Base-by-base conservation (phyloP, 495 filamentous ascomycete genomes). In the Penicillium psychrofluorescens region DNA sequence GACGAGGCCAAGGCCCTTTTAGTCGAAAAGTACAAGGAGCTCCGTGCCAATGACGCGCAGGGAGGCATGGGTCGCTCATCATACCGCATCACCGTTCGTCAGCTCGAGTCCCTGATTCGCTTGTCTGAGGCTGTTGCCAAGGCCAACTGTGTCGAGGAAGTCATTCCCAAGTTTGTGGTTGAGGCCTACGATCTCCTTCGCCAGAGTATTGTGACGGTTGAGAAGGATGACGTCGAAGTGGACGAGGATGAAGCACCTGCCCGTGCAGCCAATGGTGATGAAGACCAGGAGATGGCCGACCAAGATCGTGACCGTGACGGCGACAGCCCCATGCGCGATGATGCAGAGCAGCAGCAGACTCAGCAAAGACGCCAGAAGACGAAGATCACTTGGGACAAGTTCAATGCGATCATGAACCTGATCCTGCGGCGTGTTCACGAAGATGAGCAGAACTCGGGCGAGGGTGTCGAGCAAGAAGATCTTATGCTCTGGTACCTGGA, bases 181-280 rank as follows among this genome's bases (percentile, higher is more conserved):
- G 92, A 99, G 62, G 92, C 90, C 2, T 95, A 82, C 57, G 84
- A 90, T 40, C 76, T 99, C 7, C 75, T 99, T 6, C 70, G 88
- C 29, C 89, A 95, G 66, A 90, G 84, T 64, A 97, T 99, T 59
- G 95, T 99, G 53, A 90, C 86, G 11, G 91, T 99, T 12, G 94
- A 99, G 63, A 92, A 95, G 54, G 92, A 99, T 53, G 92, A 99
- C 50, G 84, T 99, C 11, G 92, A 97, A 59, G 85, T 99, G 31
- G 90, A 96, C 11, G 91, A 95, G 27, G 83, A 86, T 4, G 85
- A 85, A 15, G 64, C 63, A 15, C 61, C 46, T 14, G 58, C 41
- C 10, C 41, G 32, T 28, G 50, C 35, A 14, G 43, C 38, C 10
- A 44, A 46, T 15, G 44, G 36, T 36, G 55, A 55, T 16, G 62